Evolutionary conservation across 441 rosid species (phyloP), one percentile per base, ranked within the genome.

Genomic region (Aquilaria agallochum): DNA sequence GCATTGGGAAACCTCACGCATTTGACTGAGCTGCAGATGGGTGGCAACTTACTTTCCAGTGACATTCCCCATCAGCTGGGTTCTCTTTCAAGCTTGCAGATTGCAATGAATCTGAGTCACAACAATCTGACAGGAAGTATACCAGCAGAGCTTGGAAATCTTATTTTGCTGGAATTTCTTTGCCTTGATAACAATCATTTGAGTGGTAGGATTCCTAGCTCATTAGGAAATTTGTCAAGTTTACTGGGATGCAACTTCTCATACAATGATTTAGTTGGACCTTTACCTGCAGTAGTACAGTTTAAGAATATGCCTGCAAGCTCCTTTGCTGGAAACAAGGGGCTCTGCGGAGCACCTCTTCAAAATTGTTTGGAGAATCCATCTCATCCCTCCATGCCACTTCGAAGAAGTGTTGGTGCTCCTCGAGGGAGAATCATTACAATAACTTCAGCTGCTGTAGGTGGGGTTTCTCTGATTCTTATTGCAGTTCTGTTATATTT

Each of bases 21-120:
- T 79, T 75, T 92, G 83, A 92, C 91, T 2, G 98, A 95, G 81
- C 70, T 95, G 71, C 95, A 92, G 76, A 89, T 95, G 99, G 99
- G 99, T 30, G 92, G 90, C 59, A 95, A 95, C 76, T 71, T 72
- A 57, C 85, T 95, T 72, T 88, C 92, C 14, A 90, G 95, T 11
- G 79, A 75, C 61, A 88, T 95, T 65, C 99, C 96, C 27, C 63
- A 73, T 5, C 81, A 85, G 76, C 70, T 92, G 63, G 99, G 98
- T 66, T 73, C 67, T 57, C 91, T 95, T 65, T 88, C 96, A 8
- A 84, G 97, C 83, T 82, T 95, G 72, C 97, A 92, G 72, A 95
- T 95, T 66, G 98, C 96, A 45, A 69, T 92, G 93, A 92, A 95
- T 78, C 84, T 95, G 67, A 92, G 99, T 68, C 66, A 81, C 71